Base-by-base conservation (phyloP, 257 asterid species). In the Verbena officinalis region DNA sequence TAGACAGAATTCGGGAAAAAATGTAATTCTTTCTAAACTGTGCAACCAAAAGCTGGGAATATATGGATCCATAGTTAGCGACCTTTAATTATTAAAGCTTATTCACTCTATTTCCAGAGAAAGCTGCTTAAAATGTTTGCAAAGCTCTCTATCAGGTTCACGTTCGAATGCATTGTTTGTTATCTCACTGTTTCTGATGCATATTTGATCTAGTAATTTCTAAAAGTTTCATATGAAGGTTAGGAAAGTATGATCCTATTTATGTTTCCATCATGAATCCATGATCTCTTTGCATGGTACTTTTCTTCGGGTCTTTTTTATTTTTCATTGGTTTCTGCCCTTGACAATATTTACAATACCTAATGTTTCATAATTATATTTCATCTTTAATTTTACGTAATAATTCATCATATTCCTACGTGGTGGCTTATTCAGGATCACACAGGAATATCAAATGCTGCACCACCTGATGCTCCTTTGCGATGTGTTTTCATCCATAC, bases 381-480 rank as follows among this genome's bases (percentile, higher is more conserved):
- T 31, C 56, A 39, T 60, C 21, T 62, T 55, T 65, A 52, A 59
- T 73, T 46, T 24, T 16, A 16, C n/a, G 20, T 8, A 67, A 21
- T 39, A 44, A 22, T 39, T 33, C 23, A 19, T 55, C 40, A 15
- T 36, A 58, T 39, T 63, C 44, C 62, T 15, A 23, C 52, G 42
- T 27, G 69, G 55, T 63, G 64, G 62, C 67, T 61, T 61, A 49
- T 22, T 77, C 71, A 94, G 99, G 97, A 90, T 70, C 99, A 94
- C 75, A 84, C 82, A 42, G 97, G 99, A 67, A 90, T 94, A 77
- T 94, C 99, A 69, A 94, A 94, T 78, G 99, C 74, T 62, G 99
- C 99, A 42, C 95, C 99, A 23, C 63, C 95, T 53, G 99, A 94
- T 80, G 95, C 95, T 67, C 95, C 96, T 65, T 39, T 90, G 50